Evolutionary conservation across 169 alveolate genomes (phyloP), one percentile per base, ranked within the genome.

Genomic region (Cytauxzoon felis): DNA sequence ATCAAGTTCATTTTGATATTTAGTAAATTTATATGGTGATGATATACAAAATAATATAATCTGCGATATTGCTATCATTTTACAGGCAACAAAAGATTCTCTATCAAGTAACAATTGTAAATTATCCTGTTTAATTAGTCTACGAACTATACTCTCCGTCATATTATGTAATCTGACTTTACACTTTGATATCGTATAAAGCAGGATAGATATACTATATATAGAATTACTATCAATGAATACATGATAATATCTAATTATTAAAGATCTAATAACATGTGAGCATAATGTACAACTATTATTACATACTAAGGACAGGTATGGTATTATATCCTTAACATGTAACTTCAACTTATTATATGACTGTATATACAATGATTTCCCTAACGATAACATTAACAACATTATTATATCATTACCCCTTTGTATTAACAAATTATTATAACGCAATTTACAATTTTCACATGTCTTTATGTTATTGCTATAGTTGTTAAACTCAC

Each of bases 381-480:
- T 59, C 16, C 82, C 82, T 27, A 71, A 36, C 27, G 41, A 43
- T 32, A 61, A 73, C 9, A 58, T 71, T 34, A 71, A 33, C 23
- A 71, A 36, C 7, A 67, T 24, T n/a, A 62, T 27, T 30, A 56
- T 65, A 62, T 71, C 82, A 16, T 49, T 19, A 4, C 82, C 82
- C 19, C 42, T 29, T 27, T 53, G 32, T 18, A 52, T 47, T n/a
- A 62, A 40, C 32, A 71, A 59, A 6, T 50, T 49, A 18, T 68
- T 58, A 23, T 71, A 71, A 23, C 45, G 49, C 45, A 30, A 7
- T 49, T 41, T 24, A 19, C 82, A 71, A 1, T 16, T 23, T 13
- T n/a, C 9, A 41, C 82, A 71, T 0, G 1, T n/a, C 23, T n/a
- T n/a, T 54, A 24, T 36, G 29, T 24, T 36, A 38, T 54, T 54